phyloP scores from a whole-genome alignment of 2,329 filamentous ascomycete genomes.

The Aureobasidium namibiae region DNA sequence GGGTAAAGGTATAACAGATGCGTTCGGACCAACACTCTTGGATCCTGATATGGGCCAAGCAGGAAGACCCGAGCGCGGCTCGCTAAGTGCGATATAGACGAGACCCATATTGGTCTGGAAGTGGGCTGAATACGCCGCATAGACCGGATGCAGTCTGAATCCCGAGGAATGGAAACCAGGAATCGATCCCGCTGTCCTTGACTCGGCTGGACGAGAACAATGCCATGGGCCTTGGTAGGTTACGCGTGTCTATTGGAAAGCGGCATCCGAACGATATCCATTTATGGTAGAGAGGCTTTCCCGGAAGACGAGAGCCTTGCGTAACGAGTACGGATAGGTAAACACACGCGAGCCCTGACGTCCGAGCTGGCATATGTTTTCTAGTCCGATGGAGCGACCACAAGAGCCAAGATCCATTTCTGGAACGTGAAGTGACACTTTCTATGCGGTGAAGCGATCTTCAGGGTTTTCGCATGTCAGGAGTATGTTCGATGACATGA shows the following conservation, averaged over 20 bases:
- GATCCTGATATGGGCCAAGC: background rate
- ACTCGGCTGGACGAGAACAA: background rate
- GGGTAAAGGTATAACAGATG: background rate
- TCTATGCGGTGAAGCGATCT: background rate
- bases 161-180: conserved; percentile 1
- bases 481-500: background rate
- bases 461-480: conserved; percentile 4
- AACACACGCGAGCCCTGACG: background rate
- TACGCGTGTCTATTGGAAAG: conserved; percentile 1
- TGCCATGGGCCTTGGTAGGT: background rate
- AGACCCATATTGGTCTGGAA: conserved; percentile 5
- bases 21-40: background rate
- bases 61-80: background rate
- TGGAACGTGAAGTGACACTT: background rate
- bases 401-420: background rate
- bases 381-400: background rate
- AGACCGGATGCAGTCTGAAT: background rate
- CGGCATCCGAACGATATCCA: background rate
- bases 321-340: background rate
- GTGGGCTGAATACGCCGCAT: background rate
- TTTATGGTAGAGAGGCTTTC: background rate
- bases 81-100: conserved; percentile 5
- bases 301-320: background rate
- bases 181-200: background rate
- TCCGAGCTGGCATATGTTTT: background rate